Base-by-base conservation (phyloP, 2,329 filamentous ascomycete genomes). In the Iodosphaeria phyllophila region DNA sequence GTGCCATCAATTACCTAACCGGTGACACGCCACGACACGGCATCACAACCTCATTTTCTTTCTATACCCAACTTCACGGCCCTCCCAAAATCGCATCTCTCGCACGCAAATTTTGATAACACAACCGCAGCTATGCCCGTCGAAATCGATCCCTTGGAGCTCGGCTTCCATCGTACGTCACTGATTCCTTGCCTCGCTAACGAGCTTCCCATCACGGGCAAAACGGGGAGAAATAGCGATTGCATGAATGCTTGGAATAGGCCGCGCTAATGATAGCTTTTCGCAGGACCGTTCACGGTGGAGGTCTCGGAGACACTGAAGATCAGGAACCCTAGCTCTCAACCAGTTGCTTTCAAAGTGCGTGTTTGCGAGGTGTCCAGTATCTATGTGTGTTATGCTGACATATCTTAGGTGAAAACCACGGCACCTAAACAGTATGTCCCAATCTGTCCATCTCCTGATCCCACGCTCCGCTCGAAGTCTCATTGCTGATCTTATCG, bases 391-490 rank as follows among this genome's bases (percentile, higher is more conserved):
- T n/a, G n/a, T n/a, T n/a, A n/a, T 26, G 21, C 46, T 53, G 34
- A 51, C 40, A 25, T 25, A 23, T 29, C 20, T 17, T 40, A 92
- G 83, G 89, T 98, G 53, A 98, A 98, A 72, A 98, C 89, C 24
- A 98, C 89, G 34, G 89, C 89, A 24, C 89, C 89, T 17, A 95
- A 95, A 58, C 89, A 95, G 86, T 98, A 78, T 46, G 76, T 52
- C 33, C 29, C 36, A 31, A 32, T 25, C 32, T 12, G 30, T 27
- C 20, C 22, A 19, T 28, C 38, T 25, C 22, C 20, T 27, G 28
- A 29, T 26, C 34, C 32, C n/a, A n/a, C 31, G 29, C 30, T 35
- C 23, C 23, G 26, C 12, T n/a, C n/a, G n/a, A n/a, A n/a, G n/a
- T n/a, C n/a, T n/a, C n/a, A 25, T 28, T 20, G 27, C 36, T 38